Evolutionary conservation across 225 moss, liverwort and hornwort species (phyloP), one percentile per base, ranked within the genome.

Genomic region (Pseudoscleropodium purum): DNA sequence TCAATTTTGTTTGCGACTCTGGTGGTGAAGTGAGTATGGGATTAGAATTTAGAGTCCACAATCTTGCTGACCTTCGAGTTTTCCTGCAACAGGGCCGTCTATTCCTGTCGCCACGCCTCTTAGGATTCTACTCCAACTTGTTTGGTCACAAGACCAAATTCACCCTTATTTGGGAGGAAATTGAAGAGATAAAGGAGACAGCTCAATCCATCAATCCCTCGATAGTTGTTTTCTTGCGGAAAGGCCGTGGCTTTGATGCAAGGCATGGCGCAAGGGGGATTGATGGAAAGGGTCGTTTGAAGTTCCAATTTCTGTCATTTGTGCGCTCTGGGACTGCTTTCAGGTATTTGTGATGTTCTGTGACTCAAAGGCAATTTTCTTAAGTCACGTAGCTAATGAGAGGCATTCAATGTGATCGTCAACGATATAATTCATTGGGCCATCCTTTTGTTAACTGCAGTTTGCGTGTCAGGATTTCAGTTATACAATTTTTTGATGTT

Each of bases 111-210:
- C 96, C 96, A 17, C 96, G 97, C 31, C 92, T 96, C 88, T 85
- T 96, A 69, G 97, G 96, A 41, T 97, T 97, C 87, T 97, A 97
- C 87, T 97, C 97, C 20, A 97, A 97, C 88, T 86, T 97, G 88
- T 97, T 97, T 90, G 97, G 97, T 83, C 96, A 96, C 79, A 97
- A 97, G 87, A 97, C 97, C 65, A 97, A 97, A 92, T 97, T 97
- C 88, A 91, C 91, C 57, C 94, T 97, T 72, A 84, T 97, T 86
- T 97, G 97, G 97, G 97, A 97, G 88, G 97, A 97, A 68, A 95
- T 97, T 41, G 97, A 96, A 76, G 97, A 97, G 87, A 96, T 97
- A 31, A 96, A 97, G 90, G 97, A 97, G 92, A 91, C 92, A 56
- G 91, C 96, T 74, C 93, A 92, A 84, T 91, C 96, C 43, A 95